Conservation (phyloP, 495 filamentous ascomycete species). For the Chaetomium fimeti region DNA sequence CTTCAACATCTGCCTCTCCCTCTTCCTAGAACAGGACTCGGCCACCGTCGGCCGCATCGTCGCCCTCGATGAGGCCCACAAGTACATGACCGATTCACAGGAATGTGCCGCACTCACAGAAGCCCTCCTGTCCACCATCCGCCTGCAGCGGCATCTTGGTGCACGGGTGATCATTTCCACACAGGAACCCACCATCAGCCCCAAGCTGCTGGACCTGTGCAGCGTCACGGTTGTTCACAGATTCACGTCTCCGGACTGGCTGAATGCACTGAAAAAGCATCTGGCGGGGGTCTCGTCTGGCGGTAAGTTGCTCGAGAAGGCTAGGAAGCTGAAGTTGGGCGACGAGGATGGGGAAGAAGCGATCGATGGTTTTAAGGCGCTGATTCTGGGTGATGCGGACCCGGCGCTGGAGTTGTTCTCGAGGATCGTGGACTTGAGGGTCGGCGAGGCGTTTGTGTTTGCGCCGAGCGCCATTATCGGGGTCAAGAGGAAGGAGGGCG, state of each 20-base stretch:
- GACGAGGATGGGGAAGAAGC: conserved; percentile 12
- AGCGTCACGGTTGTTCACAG: conserved; percentile 73
- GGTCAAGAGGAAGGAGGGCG: conserved; percentile 30
- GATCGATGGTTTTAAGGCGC: neutral
- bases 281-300: conserved; percentile 51
- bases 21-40: conserved; percentile 57
- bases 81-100: conserved; percentile 42
- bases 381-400: conserved; percentile 31
- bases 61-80: conserved; percentile 45
- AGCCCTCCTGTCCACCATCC: conserved; percentile 61
- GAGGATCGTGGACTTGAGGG: conserved; percentile 56
- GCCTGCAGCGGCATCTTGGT: conserved; percentile 68
- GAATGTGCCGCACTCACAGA: conserved; percentile 60
- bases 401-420: conserved; percentile 48
- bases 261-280: conserved; percentile 58
- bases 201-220: conserved; percentile 65
- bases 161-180: conserved; percentile 69
- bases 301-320: conserved; percentile 27
- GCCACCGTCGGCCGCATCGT: conserved; percentile 41
- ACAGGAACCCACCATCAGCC: conserved; percentile 75
- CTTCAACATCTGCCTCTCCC: conserved; percentile 63
- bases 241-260: conserved; percentile 71
- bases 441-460: conserved; percentile 67
- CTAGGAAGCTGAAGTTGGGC: conserved; percentile 5
- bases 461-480: conserved; percentile 58